Conservation (phyloP, 805 yeast species). For the Sporopachydermia lactativora region DNA sequence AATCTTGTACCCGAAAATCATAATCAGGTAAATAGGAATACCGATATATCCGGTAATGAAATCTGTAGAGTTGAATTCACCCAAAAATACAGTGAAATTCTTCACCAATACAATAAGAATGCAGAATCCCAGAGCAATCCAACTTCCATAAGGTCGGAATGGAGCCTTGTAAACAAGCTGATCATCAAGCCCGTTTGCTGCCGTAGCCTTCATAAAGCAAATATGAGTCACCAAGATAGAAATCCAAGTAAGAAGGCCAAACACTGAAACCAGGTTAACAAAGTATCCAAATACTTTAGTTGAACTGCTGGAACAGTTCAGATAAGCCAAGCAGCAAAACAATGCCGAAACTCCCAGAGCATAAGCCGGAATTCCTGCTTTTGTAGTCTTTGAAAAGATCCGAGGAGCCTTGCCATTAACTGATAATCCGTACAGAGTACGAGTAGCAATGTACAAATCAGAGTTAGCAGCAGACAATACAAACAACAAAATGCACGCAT, state of each 20-base stretch:
- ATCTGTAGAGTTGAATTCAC: conserved; percentile 42
- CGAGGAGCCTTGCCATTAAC: conserved; percentile 64
- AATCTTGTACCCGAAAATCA: conserved; percentile 47
- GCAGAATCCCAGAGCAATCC: conserved; percentile 32
- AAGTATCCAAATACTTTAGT: conserved; percentile 42
- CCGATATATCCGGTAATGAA: conserved; percentile 74
- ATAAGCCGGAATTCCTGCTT: conserved; percentile 54
- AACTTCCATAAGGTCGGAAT: conserved; percentile 52
- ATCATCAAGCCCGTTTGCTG: conserved; percentile 26
- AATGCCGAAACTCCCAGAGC: conserved; percentile 35
- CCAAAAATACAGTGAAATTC: conserved; percentile 30
- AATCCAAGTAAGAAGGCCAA: conserved; percentile 26
- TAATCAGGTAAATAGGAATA: conserved; percentile 45
- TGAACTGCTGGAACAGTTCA: conserved; percentile 48
- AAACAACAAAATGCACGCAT: conserved; percentile 63
- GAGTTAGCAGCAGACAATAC: conserved; percentile 77
- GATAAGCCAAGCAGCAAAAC: conserved; percentile 55
- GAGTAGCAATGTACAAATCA: conserved; percentile 61
- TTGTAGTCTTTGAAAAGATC: conserved; percentile 49
- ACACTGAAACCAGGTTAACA: conserved; percentile 23
- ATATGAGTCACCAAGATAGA: conserved; percentile 30
- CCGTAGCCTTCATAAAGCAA: conserved; percentile 30
- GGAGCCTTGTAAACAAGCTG: conserved; percentile 47
- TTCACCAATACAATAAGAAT: conserved; percentile 24
- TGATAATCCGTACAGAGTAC: conserved; percentile 61